Conservation (phyloP, 441 rosid species). For the Populus hybrid region DNA sequence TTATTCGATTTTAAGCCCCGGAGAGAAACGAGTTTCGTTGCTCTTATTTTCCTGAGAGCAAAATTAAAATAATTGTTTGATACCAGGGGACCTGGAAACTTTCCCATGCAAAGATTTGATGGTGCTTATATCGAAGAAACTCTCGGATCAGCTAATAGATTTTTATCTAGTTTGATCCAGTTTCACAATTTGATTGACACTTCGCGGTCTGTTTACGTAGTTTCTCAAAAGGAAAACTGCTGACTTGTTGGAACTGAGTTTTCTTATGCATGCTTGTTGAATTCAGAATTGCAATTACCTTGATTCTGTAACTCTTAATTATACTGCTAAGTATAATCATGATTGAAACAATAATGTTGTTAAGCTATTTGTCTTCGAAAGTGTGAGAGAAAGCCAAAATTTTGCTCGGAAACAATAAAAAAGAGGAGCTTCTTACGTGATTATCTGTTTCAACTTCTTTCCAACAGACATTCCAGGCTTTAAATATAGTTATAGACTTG, state of each 20-base stretch:
- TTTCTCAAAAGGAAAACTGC: neutral
- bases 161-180: neutral
- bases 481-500: neutral
- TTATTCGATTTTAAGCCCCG: slow-evolving; percentile 26
- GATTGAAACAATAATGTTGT: neutral
- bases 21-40: neutral
- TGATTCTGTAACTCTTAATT: neutral
- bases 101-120: neutral
- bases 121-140: neutral
- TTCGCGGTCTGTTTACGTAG: neutral
- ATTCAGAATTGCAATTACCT: neutral
- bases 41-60: neutral
- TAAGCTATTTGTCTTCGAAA: neutral
- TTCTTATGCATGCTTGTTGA: neutral
- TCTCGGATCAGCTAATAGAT: neutral
- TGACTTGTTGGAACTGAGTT: neutral
- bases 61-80: neutral
- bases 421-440: neutral
- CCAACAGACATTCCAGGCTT: neutral
- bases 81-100: neutral
- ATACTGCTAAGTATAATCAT: too few relatives aligned
- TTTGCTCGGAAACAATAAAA: neutral
- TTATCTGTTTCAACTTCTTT: neutral
- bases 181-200: neutral
- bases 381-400: neutral